These are phyloP conservation scores for Penicillium pancosmium DNA, from an alignment of 495 filamentous ascomycete genomes.

Conservation along the genomic window DNA sequence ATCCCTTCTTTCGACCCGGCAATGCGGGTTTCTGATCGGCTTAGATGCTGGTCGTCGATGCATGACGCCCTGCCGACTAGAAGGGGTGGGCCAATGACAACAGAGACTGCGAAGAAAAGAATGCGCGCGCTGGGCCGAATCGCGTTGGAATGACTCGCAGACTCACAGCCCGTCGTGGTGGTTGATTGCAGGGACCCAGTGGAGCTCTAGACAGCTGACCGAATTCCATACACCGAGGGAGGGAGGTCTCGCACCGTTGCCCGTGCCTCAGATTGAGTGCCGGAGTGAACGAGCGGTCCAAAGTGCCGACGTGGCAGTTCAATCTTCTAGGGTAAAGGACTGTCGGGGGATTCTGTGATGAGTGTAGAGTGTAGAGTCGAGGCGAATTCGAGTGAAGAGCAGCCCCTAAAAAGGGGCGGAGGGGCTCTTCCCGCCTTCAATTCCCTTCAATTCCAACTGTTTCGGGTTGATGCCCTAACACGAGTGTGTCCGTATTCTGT, in stretches of 20 bases:
- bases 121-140: conserved; percentile 13
- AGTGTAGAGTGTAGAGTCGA: conserved; percentile 5
- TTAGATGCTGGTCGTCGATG: conserved; percentile 28
- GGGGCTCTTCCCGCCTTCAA: conserved; percentile 1
- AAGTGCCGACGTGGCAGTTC: conserved; percentile 15
- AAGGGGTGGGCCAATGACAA: conserved; percentile 18
- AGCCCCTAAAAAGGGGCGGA: neutral
- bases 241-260: neutral
- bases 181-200: conserved; percentile 29
- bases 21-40: conserved; percentile 31
- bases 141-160: conserved; percentile 26
- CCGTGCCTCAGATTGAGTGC: conserved; percentile 22
- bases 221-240: no score
- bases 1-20: conserved; percentile 17
- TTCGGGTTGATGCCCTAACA: conserved; percentile 5
- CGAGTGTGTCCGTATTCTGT: conserved; percentile 4
- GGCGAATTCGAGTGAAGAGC: neutral
- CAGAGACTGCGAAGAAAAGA: conserved; percentile 6
- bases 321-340: neutral
- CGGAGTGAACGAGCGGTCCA: neutral
- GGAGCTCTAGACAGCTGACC: conserved; percentile 15
- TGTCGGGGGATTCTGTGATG: neutral
- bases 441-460: conserved; percentile 5
- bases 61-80: conserved; percentile 17
- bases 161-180: conserved; percentile 10